phyloP scores from a whole-genome alignment of 345 rosid species.

The Chamaenerion angustifolium region DNA sequence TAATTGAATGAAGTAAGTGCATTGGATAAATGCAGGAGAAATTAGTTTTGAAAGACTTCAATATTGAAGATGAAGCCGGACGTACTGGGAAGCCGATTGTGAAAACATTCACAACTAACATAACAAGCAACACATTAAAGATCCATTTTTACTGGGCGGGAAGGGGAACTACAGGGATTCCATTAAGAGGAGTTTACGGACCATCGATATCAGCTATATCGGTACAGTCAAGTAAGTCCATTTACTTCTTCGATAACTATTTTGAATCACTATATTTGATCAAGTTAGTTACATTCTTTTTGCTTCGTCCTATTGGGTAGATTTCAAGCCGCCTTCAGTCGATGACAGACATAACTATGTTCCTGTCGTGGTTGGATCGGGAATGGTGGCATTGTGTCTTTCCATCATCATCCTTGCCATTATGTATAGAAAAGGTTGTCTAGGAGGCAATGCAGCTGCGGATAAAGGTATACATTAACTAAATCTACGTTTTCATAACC shows the following conservation, averaged over 20 bases:
- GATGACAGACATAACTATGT: constrained; percentile 14
- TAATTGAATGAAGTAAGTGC: too few relatives aligned
- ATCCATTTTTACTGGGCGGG: constrained; percentile 68
- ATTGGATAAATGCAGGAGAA: constrained; percentile 22
- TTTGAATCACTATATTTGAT: not conserved
- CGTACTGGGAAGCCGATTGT: constrained; percentile 37
- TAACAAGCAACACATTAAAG: constrained; percentile 36
- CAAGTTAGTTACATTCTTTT: not conserved
- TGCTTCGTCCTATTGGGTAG: constrained; percentile 19
- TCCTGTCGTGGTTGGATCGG: constrained; percentile 17
- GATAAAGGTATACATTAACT: constrained; percentile 40
- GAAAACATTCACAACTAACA: constrained; percentile 16
- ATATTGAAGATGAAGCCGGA: constrained; percentile 45
- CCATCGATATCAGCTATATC: constrained; percentile 73
- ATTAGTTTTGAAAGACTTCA: constrained; percentile 42
- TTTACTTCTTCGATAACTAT: not conserved
- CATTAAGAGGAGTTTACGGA: constrained; percentile 54
- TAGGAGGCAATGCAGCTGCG: constrained; percentile 31
- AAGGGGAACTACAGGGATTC: constrained; percentile 64
- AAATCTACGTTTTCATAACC: constrained; percentile 3
- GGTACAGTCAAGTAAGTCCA: constrained; percentile 38
- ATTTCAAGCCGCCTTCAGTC: constrained; percentile 40
- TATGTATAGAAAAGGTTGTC: constrained; percentile 37
- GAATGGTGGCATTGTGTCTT: constrained; percentile 23
- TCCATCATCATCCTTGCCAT: constrained; percentile 20